These are phyloP conservation scores for Clavispora asparagi DNA, from an alignment of 805 yeast species.

Conservation along the genomic window DNA sequence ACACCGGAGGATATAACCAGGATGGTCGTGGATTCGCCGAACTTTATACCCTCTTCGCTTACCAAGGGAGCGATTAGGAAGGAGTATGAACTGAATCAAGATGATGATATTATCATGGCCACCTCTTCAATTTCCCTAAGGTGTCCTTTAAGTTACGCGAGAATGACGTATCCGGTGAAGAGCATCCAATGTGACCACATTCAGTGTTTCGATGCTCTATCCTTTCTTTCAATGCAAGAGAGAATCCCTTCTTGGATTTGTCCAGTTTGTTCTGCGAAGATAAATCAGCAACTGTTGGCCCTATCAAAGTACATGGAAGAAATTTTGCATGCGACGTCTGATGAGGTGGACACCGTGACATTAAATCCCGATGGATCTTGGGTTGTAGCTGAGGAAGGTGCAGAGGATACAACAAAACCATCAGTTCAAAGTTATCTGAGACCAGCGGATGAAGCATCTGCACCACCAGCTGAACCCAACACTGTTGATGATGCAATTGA, in stretches of 20 bases:
- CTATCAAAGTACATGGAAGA: conserved; percentile 70
- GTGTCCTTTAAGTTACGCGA: conserved; percentile 73
- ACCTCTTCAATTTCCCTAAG: conserved; percentile 61
- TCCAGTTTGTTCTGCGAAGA: conserved; percentile 63
- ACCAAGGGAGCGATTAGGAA: conserved; percentile 44
- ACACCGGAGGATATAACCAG: conserved; percentile 19
- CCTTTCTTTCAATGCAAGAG: conserved; percentile 68
- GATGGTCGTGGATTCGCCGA: conserved; percentile 23
- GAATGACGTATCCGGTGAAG: conserved; percentile 69
- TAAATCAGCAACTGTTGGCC: conserved; percentile 55
- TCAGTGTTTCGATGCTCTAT: conserved; percentile 81
- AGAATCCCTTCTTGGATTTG: conserved; percentile 86
- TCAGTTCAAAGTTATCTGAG: background rate
- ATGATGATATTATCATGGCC: conserved; percentile 68
- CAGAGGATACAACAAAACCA: background rate
- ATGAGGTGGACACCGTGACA: conserved; percentile 59
- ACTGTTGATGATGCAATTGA: conserved; percentile 27
- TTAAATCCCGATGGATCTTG: conserved; percentile 72
- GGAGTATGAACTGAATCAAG: conserved; percentile 39
- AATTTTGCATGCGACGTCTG: conserved; percentile 49
- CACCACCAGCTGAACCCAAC: background rate
- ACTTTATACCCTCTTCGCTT: conserved; percentile 48
- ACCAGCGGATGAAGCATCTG: background rate
- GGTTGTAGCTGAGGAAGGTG: conserved; percentile 23
- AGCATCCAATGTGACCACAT: conserved; percentile 71